Evolutionary conservation across 106 monocot genomes (phyloP), one percentile per base, ranked within the genome.

Genomic region (Posidonia australis): DNA sequence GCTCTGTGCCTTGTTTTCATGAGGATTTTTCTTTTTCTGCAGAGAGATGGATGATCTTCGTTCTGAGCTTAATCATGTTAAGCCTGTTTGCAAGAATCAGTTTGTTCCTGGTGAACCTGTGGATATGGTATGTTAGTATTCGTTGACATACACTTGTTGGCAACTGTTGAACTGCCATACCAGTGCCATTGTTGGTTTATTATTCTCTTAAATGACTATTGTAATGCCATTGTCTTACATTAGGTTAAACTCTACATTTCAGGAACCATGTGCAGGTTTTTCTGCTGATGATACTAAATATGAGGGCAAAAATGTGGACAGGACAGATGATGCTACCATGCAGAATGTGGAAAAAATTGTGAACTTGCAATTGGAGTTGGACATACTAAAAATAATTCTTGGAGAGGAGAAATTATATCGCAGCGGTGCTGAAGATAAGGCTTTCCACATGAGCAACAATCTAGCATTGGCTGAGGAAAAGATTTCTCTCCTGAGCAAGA

Each of bases 361-460:
- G 26, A 80, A 82, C 61, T 70, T 90, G 54, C 82, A 96, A 66
- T 66, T 90, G 62, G 90, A 96, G 71, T 57, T 96, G 68, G 94
- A 90, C 70, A 87, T 90, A 74, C 67, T 86, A 24, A 96, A 84
- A 58, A 72, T 73, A 31, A 84, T 96, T 56, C 65, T 96, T 58
- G 74, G 51, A 65, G 87, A 90, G 75, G 86, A 90, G 58, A 96
- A 71, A 58, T 67, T 62, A 62, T 72, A 67, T 51, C 78, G 72
- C 49, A 10, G 49, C 73, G 75, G 73, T 58, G 62, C 55, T 62
- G 86, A 90, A 58, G 62, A 79, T 54, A 74, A 65, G 61, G 68
- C 59, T 67, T 22, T 58, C 41, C 5, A 49, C 47, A 43, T 29
- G 10, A 63, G 66, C 18, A 65, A 67, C 56, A 67, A 85, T 27